Evolutionary conservation across 164 flowering plant genomes (phyloP).

Genomic region (Pachysandra terminalis): DNA sequence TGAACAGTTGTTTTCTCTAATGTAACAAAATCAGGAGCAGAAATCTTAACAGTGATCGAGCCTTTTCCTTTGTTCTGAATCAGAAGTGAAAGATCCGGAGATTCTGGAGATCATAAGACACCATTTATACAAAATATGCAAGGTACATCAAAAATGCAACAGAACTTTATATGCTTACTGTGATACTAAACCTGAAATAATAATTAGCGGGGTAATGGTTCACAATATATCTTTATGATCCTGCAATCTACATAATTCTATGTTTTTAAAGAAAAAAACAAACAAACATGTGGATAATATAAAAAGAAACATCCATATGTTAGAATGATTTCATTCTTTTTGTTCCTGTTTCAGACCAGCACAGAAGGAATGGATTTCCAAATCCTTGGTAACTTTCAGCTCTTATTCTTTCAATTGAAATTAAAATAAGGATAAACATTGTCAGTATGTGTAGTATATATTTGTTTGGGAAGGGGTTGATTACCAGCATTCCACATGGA

Average conservation of each 20-base stretch:
- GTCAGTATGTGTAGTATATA: too few species aligned
- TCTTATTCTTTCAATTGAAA: too few species aligned
- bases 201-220: neutral
- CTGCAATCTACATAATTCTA: neutral
- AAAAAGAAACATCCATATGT: neutral
- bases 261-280: too few species aligned
- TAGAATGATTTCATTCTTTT: too few species aligned
- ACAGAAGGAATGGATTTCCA: too few species aligned
- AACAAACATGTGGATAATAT: neutral
- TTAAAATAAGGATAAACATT: too few species aligned
- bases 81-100: constrained; percentile 65
- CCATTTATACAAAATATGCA: neutral
- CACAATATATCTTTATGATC: too few species aligned
- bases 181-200: neutral
- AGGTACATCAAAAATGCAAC: constrained; percentile 1
- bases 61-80: constrained; percentile 66
- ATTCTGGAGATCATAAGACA: constrained; percentile 40
- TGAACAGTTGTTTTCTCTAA: constrained; percentile 45
- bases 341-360: too few species aligned
- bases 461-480: too few species aligned
- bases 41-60: constrained; percentile 37
- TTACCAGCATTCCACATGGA: too few species aligned
- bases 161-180: neutral
- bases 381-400: too few species aligned
- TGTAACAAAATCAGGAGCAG: constrained; percentile 55